phyloP scores from a whole-genome alignment of 305 asterid genomes.

The Solanum aculeatissimum region DNA sequence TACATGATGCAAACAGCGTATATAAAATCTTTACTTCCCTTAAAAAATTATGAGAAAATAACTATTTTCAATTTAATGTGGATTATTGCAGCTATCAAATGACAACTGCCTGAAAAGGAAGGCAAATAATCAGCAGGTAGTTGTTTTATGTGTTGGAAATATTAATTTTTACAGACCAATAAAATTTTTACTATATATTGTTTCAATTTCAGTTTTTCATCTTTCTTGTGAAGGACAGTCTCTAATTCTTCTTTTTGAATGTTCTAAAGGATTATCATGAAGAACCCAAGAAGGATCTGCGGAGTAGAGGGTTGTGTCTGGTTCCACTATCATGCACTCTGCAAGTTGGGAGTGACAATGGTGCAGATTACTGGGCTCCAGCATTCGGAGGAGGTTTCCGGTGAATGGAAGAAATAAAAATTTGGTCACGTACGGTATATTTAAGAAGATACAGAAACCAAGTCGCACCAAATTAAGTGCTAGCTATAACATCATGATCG shows the following conservation, averaged over 20 bases:
- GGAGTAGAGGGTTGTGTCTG: slow-evolving; percentile 73
- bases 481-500: slow-evolving; percentile 74
- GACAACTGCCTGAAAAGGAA: slow-evolving; percentile 44
- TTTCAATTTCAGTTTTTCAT: background rate
- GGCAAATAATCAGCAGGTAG: slow-evolving; percentile 25
- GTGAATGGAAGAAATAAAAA: slow-evolving; percentile 2
- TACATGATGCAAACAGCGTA: too few relatives aligned
- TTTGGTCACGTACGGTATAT: background rate
- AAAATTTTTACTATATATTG: background rate
- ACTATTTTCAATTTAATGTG: background rate
- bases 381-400: slow-evolving; percentile 39
- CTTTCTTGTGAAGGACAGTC: background rate
- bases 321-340: slow-evolving; percentile 71
- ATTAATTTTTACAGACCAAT: background rate
- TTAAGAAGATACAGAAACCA: background rate
- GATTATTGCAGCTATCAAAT: slow-evolving; percentile 26
- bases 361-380: slow-evolving; percentile 82
- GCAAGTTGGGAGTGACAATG: slow-evolving; percentile 64
- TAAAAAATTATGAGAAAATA: background rate
- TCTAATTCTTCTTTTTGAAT: background rate
- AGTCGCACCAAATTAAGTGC: slow-evolving; percentile 11
- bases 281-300: slow-evolving; percentile 39
- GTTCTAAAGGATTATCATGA: slow-evolving; percentile 28
- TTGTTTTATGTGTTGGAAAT: background rate
- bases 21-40: background rate